A percentile compares a stretch with the other conserved stretches of the same genome.
phyloP scores from a whole-genome alignment of 164 flowering plant species.

The Santalum album region DNA sequence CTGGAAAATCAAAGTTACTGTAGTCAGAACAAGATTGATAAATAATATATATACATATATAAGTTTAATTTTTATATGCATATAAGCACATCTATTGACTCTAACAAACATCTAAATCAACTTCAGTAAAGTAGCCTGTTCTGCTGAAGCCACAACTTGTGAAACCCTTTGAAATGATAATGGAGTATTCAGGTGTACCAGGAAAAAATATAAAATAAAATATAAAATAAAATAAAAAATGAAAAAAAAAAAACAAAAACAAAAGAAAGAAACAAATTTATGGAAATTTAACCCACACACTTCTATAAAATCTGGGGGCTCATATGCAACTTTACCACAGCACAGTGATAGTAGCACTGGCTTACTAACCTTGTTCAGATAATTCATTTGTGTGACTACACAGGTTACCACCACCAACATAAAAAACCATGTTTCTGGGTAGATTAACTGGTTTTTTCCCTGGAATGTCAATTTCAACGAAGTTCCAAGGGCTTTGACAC shows the following conservation, averaged over 20 bases:
- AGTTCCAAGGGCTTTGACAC: slow-evolving; percentile 89
- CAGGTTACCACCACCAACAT: slow-evolving; percentile 54
- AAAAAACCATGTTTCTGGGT: slow-evolving; percentile 81
- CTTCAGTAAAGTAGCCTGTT: no score
- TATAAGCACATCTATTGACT: no score
- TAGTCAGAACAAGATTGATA: background rate
- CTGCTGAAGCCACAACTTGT: no score
- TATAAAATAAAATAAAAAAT: background rate
- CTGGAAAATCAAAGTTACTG: slow-evolving; percentile 31
- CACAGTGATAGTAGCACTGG: background rate
- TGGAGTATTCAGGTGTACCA: background rate
- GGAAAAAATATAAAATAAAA: background rate
- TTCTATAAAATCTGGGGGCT: no score
- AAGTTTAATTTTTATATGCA: no score
- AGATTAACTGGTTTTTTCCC: slow-evolving; percentile 65
- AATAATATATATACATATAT: no score
- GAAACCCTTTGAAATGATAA: no score
- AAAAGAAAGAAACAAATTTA: no score
- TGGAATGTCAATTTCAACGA: slow-evolving; percentile 69
- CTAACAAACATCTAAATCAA: no score
- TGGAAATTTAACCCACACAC: background rate
- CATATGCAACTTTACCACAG: background rate
- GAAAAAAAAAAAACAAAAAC: no score
- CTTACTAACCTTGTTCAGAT: slow-evolving; percentile 70
- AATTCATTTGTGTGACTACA: slow-evolving; percentile 80